These are phyloP conservation scores for Colletotrichum graminicola DNA, from an alignment of 2,329 filamentous ascomycete species.

Conservation along the genomic window DNA sequence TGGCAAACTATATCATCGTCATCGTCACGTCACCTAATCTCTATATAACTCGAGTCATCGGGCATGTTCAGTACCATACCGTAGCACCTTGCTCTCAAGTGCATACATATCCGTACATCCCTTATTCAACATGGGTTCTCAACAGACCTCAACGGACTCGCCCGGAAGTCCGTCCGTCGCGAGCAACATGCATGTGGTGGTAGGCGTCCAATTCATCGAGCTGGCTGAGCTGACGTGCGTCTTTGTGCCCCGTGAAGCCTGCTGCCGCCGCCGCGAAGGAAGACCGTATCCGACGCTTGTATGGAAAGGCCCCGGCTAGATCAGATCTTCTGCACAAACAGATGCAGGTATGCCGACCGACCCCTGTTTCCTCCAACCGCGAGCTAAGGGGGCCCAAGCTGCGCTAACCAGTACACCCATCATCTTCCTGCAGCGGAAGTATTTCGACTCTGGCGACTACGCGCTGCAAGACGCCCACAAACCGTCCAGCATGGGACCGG, in stretches of 20 bases:
- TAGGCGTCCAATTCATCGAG: neutral
- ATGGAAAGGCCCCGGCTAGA: neutral
- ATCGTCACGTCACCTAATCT: slow-evolving; percentile 4
- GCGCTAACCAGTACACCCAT: neutral
- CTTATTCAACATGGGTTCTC: neutral
- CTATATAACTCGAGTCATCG: neutral
- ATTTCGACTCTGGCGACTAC: neutral
- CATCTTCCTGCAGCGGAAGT: neutral
- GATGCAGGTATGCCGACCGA: slow-evolving; percentile 2
- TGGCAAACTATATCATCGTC: slow-evolving; percentile 1
- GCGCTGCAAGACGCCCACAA: neutral
- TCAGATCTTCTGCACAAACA: slow-evolving; percentile 7
- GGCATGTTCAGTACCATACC: neutral
- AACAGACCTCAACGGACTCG: neutral
- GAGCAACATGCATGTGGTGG: neutral
- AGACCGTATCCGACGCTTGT: slow-evolving; percentile 2
- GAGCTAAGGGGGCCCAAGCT: slow-evolving; percentile 1
- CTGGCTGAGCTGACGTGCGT: neutral
- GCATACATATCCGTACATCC: too few relatives aligned
- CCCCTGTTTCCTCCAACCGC: slow-evolving; percentile 1
- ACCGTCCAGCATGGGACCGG: neutral
- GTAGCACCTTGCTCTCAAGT: neutral
- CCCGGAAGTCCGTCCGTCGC: neutral
- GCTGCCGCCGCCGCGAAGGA: neutral
- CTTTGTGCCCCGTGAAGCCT: neutral